A percentile compares a stretch with the other conserved stretches of the same genome.
phyloP scores from a whole-genome alignment of 257 asterid genomes.

The Ajuga chamaepitys region DNA sequence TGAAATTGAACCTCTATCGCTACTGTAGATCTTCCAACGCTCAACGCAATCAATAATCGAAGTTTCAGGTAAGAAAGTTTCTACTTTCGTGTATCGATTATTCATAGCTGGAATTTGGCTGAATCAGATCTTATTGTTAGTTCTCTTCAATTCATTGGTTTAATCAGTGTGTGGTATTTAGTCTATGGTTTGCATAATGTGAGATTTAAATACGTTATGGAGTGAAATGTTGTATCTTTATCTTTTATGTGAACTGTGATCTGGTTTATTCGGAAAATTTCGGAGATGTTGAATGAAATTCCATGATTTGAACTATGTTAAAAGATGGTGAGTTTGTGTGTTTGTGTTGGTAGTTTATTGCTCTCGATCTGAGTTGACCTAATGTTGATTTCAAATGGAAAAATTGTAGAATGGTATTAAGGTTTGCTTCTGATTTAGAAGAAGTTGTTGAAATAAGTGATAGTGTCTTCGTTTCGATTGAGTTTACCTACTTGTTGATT shows the following conservation, averaged over 20 bases:
- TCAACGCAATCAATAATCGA: not conserved
- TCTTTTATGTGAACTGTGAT: not conserved
- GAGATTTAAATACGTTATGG: not conserved
- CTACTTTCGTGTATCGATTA: not conserved
- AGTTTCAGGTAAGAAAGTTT: slow-evolving; percentile 10
- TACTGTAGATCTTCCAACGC: slow-evolving; percentile 6
- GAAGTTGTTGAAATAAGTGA: too few relatives aligned
- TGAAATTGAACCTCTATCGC: not conserved
- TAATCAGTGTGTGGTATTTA: not conserved
- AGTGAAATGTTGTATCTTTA: not conserved
- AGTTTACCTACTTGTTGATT: not conserved
- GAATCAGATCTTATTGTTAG: slow-evolving; percentile 16
- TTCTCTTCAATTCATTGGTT: not conserved
- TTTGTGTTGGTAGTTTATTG: not conserved
- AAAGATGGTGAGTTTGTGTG: not conserved
- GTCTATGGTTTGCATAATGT: not conserved
- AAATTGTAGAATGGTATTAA: too few relatives aligned
- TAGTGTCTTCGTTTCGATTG: too few relatives aligned
- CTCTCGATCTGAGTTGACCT: not conserved
- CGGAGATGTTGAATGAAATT: slow-evolving; percentile 3
- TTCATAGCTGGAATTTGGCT: not conserved
- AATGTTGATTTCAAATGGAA: not conserved
- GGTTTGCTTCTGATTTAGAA: too few relatives aligned
- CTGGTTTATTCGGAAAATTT: too few relatives aligned
- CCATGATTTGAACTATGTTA: not conserved